A percentile compares a stretch with the other conserved stretches of the same genome.
Evolutionary conservation across 2,329 filamentous ascomycete species (phyloP).

Genomic region (Rhinocladiella similis): DNA sequence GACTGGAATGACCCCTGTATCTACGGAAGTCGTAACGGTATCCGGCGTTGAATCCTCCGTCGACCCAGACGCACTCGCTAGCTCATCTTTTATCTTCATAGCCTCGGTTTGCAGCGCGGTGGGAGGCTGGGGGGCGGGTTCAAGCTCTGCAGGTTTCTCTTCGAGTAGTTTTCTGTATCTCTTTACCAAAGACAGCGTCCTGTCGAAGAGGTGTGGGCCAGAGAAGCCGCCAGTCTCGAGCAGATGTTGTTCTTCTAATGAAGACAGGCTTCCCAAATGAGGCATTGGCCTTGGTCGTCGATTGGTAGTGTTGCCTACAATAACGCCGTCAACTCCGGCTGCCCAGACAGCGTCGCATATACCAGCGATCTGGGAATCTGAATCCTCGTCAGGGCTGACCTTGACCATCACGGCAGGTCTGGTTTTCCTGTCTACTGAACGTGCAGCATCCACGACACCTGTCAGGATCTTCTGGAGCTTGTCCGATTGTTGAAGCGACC

Average conservation of each 20-base stretch:
- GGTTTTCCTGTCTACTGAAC: constrained; percentile 65
- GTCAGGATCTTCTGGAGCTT: constrained; percentile 78
- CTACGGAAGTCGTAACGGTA: constrained; percentile 13
- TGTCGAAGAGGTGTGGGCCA: constrained; percentile 82
- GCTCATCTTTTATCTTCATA: constrained; percentile 16
- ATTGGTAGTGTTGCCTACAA: constrained; percentile 97
- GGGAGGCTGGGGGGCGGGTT: constrained; percentile 3
- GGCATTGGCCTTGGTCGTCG: constrained; percentile 71
- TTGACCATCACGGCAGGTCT: constrained; percentile 94
- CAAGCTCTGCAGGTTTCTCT: constrained; percentile 28
- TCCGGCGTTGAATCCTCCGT: neutral
- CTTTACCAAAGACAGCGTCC: constrained; percentile 74
- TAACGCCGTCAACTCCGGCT: constrained; percentile 89
- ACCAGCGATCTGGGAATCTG: constrained; percentile 77
- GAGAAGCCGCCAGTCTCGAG: constrained; percentile 85
- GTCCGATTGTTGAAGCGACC: constrained; percentile 80
- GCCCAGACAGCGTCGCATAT: constrained; percentile 82
- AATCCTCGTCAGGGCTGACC: constrained; percentile 93
- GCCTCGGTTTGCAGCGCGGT: constrained; percentile 19
- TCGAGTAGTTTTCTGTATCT: constrained; percentile 74
- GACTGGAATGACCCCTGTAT: constrained; percentile 17
- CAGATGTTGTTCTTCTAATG: constrained; percentile 66
- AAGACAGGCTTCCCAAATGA: constrained; percentile 62
- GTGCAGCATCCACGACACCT: constrained; percentile 79
- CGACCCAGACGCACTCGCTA: neutral